Evolutionary conservation across 495 filamentous ascomycete species (phyloP).

Genomic region (Terfezia boudieri): DNA sequence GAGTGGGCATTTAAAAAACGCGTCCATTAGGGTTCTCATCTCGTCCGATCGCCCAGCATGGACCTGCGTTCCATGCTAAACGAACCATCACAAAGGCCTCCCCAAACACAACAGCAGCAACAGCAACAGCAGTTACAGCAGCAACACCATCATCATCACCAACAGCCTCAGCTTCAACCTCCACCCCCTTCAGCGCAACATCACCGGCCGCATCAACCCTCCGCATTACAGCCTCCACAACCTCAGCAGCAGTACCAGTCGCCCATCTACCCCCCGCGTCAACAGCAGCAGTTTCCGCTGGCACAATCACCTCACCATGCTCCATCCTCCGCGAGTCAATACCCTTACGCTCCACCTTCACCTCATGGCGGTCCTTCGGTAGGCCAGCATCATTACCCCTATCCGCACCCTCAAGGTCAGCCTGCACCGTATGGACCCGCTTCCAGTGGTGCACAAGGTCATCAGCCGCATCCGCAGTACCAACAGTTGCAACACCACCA

Average conservation of each 20-base stretch:
- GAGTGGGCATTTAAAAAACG: background rate
- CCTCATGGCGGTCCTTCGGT: background rate
- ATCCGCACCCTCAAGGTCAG: background rate
- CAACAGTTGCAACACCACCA: slow-evolving; percentile 5
- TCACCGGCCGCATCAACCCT: slow-evolving; percentile 5
- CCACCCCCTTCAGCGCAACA: slow-evolving; percentile 6
- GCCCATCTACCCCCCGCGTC: slow-evolving; percentile 4
- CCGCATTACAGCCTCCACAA: slow-evolving; percentile 7
- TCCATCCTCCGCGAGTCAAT: background rate
- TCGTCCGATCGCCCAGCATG: slow-evolving; percentile 4
- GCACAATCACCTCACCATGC: background rate
- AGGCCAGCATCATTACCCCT: slow-evolving; percentile 3
- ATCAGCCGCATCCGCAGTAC: slow-evolving; percentile 4
- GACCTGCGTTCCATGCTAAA: slow-evolving; percentile 17
- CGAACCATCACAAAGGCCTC: slow-evolving; percentile 5
- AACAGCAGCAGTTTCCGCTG: slow-evolving; percentile 8
- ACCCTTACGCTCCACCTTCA: background rate
- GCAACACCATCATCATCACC: background rate
- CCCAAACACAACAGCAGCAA: slow-evolving; percentile 6
- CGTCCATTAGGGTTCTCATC: background rate
- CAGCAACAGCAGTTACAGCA: background rate
- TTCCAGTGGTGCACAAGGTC: background rate
- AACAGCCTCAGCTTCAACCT: background rate
- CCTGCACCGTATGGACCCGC: background rate
- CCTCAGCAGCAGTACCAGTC: slow-evolving; percentile 7